phyloP scores from a whole-genome alignment of 139 green algal species.

The Coelastrella sp. region DNA sequence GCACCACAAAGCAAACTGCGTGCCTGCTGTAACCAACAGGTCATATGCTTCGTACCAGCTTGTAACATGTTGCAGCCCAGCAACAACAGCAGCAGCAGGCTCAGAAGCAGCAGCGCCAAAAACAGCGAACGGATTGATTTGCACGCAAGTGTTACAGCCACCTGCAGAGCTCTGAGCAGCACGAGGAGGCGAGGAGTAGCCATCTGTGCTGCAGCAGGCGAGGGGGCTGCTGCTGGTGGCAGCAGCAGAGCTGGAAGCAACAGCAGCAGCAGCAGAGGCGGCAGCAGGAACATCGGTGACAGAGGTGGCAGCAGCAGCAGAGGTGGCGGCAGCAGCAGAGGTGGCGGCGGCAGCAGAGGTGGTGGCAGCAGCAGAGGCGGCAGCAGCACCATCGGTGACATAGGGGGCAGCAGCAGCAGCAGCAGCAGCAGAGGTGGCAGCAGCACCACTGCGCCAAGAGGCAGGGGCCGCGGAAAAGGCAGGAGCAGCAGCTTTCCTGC shows the following conservation, averaged over 20 bases:
- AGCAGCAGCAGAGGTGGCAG: neutral
- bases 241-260: neutral
- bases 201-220: neutral
- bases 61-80: neutral
- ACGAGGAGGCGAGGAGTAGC: too few relatives aligned
- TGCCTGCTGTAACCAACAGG: neutral
- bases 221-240: neutral
- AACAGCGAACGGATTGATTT: neutral
- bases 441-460: neutral
- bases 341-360: constrained; percentile 23
- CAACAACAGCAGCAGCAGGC: neutral
- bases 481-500: neutral
- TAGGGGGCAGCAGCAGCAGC: constrained; percentile 15
- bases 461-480: neutral
- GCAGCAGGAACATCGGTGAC: neutral
- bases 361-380: neutral
- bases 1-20: neutral
- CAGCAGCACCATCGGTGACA: neutral
- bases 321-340: neutral
- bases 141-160: too few relatives aligned
- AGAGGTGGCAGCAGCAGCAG: neutral
- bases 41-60: neutral
- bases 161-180: too few relatives aligned
- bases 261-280: neutral
- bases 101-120: neutral